phyloP scores from a whole-genome alignment of 163 green algal genomes.

The Chlorella variabilis region DNA sequence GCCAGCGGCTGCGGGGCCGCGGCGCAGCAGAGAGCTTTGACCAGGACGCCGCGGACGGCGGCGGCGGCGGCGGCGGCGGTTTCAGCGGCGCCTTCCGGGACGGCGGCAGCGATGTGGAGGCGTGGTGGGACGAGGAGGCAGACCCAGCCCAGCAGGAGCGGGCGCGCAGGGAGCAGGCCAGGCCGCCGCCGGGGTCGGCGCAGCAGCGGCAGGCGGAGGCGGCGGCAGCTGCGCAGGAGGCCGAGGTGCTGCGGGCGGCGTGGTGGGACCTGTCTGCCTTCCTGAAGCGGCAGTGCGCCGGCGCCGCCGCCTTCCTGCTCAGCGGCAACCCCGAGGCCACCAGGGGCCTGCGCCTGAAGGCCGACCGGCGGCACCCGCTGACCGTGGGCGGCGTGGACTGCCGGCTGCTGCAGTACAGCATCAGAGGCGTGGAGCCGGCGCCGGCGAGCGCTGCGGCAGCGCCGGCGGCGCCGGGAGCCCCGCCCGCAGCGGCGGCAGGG shows the following conservation, averaged over 20 bases:
- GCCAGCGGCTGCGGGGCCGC: slow-evolving; percentile 66
- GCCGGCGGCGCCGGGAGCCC: too few relatives aligned
- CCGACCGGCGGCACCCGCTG: slow-evolving; percentile 39
- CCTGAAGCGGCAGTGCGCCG: slow-evolving; percentile 59
- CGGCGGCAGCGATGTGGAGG: not conserved
- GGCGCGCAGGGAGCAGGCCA: too few relatives aligned
- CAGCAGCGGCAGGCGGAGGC: slow-evolving; percentile 7
- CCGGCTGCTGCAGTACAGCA: slow-evolving; percentile 59
- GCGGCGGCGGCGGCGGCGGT: not conserved
- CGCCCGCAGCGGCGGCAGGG: too few relatives aligned
- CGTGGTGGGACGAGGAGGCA: slow-evolving; percentile 15
- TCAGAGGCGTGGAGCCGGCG: slow-evolving; percentile 35
- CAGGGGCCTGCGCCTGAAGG: slow-evolving; percentile 58
- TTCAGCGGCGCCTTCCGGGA: not conserved
- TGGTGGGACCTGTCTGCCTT: slow-evolving; percentile 74
- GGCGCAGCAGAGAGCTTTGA: not conserved
- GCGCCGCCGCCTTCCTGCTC: slow-evolving; percentile 57
- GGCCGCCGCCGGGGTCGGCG: not conserved
- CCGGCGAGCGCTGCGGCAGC: too few relatives aligned
- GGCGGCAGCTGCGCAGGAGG: slow-evolving; percentile 7
- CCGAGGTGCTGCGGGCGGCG: slow-evolving; percentile 41
- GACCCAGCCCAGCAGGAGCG: not conserved
- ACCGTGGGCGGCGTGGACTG: slow-evolving; percentile 66
- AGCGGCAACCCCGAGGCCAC: slow-evolving; percentile 58
- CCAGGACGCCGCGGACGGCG: not conserved